Conservation (phyloP, 257 asterid genomes). For the Scutellaria minor region DNA sequence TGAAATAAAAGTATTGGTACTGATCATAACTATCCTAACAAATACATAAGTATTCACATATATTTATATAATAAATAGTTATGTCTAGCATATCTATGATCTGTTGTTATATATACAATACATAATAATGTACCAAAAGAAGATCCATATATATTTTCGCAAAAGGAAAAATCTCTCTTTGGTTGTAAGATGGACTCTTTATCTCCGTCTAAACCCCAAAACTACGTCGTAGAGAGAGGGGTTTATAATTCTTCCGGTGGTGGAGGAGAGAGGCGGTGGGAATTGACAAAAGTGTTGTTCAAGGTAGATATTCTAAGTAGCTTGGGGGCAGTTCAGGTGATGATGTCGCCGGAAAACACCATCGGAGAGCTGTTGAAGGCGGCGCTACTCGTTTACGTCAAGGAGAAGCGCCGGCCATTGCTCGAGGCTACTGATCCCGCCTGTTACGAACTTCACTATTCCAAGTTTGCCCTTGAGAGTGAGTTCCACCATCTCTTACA, state of each 20-base stretch:
- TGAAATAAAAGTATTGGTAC: background rate
- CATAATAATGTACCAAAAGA: background rate
- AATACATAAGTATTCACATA: background rate
- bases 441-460: constrained; percentile 58
- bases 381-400: constrained; percentile 53
- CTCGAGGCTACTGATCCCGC: constrained; percentile 42
- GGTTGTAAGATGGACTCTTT: constrained; percentile 15
- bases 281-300: constrained; percentile 50
- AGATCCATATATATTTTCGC: background rate
- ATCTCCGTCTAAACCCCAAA: constrained; percentile 9
- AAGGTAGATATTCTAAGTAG: constrained; percentile 59
- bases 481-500: constrained; percentile 15
- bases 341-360: constrained; percentile 64
- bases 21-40: background rate
- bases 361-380: constrained; percentile 52
- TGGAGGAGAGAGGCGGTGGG: constrained; percentile 39
- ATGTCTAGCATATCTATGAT: background rate
- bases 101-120: background rate
- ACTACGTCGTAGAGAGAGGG: constrained; percentile 2
- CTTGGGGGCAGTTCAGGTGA: constrained; percentile 63
- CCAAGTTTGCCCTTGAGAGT: constrained; percentile 62
- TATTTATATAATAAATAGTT: too few species aligned
- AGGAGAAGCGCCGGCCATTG: constrained; percentile 68
- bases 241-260: background rate
- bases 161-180: background rate